Conservation (phyloP, 1,284 basidiomycete genomes). For the Irpex lacteus region DNA sequence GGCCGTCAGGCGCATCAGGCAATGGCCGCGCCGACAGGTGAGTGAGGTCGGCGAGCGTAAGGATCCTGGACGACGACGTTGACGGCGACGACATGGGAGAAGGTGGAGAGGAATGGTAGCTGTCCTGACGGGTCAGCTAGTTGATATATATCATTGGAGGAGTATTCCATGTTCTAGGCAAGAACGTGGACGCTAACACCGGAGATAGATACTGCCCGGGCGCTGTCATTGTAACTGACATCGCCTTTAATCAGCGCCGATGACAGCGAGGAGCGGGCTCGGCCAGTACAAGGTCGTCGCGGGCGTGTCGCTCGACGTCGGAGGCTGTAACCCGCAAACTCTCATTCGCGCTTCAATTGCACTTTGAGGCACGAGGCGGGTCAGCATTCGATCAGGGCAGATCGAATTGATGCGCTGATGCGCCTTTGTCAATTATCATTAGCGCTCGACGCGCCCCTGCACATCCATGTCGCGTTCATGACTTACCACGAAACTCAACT, state of each 20-base stretch:
- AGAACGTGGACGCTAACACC: background rate
- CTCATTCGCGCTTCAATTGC: background rate
- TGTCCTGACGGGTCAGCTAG: background rate
- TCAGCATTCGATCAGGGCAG: background rate
- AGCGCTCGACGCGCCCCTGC: too few relatives aligned
- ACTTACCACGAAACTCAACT: background rate
- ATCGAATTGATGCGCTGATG: background rate
- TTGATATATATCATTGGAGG: constrained; percentile 2
- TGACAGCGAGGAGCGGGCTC: background rate
- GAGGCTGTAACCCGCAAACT: background rate
- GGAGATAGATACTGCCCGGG: background rate
- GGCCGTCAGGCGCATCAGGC: constrained; percentile 23
- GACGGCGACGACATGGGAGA: background rate
- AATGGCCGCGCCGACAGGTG: constrained; percentile 20
- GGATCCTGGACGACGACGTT: background rate
- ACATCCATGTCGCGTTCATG: too few relatives aligned
- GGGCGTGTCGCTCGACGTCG: background rate
- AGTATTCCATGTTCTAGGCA: background rate
- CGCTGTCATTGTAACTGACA: background rate
- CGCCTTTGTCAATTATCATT: background rate
- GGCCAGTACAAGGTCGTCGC: background rate
- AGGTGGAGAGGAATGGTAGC: background rate
- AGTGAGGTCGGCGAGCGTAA: constrained; percentile 21
- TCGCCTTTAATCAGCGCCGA: background rate
- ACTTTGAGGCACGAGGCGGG: too few relatives aligned